Conservation (phyloP, 2,329 filamentous ascomycete species). For the Sarocladium kiliense region DNA sequence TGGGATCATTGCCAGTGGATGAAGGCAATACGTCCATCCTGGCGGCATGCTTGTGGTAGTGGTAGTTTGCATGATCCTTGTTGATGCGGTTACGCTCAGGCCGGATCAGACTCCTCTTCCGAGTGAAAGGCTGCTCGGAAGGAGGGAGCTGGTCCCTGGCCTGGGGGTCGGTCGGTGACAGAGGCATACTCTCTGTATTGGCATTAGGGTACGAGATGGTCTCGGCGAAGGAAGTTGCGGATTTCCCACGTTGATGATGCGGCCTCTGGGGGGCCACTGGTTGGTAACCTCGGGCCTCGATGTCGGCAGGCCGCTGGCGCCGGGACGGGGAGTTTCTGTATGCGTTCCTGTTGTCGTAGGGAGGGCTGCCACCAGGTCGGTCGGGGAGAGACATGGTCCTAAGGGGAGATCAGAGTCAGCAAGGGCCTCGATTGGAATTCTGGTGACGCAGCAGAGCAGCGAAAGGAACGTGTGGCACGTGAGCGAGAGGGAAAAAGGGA, state of each 20-base stretch:
- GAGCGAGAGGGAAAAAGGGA: constrained; percentile 5
- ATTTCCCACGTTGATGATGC: constrained; percentile 51
- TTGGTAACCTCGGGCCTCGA: constrained; percentile 58
- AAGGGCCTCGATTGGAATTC: neutral
- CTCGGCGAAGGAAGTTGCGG: constrained; percentile 53
- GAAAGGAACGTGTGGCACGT: neutral
- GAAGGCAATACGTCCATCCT: constrained; percentile 89
- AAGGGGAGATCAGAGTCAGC: constrained; percentile 10
- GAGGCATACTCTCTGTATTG: constrained; percentile 49
- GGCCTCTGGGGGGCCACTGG: constrained; percentile 31
- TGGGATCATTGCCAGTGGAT: constrained; percentile 85
- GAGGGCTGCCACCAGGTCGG: constrained; percentile 56
- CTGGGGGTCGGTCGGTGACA: constrained; percentile 39
- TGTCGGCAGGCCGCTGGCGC: constrained; percentile 60
- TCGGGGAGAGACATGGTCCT: constrained; percentile 58
- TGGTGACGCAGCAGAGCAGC: constrained; percentile 3
- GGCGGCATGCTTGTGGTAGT: constrained; percentile 91
- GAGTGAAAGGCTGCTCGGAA: constrained; percentile 36
- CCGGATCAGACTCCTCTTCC: constrained; percentile 84
- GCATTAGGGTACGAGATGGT: constrained; percentile 50
- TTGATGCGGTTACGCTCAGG: constrained; percentile 85
- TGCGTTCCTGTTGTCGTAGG: constrained; percentile 54
- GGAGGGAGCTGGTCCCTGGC: constrained; percentile 25
- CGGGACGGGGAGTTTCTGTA: constrained; percentile 67
- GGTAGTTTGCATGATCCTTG: constrained; percentile 85